phyloP scores from a whole-genome alignment of 192 early-diverging fungal genomes.

The Coemansia sp. region DNA sequence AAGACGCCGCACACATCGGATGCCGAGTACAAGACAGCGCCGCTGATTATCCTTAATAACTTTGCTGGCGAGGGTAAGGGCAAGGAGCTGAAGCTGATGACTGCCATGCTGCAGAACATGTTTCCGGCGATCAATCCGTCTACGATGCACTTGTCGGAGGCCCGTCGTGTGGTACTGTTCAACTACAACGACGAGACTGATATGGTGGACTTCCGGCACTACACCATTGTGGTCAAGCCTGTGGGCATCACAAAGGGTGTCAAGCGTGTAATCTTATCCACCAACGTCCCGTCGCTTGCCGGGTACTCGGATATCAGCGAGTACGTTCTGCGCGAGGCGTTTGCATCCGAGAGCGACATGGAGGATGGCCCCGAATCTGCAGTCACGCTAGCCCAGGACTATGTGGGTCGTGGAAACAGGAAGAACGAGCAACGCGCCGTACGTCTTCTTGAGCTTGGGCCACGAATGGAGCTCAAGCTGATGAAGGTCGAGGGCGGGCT shows the following conservation, averaged over 20 bases:
- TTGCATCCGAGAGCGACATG: slow-evolving; percentile 87
- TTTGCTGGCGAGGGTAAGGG: slow-evolving; percentile 43
- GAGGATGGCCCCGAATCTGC: slow-evolving; percentile 89
- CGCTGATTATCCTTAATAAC: slow-evolving; percentile 67
- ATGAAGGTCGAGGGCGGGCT: slow-evolving; percentile 89
- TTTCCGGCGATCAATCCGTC: slow-evolving; percentile 95
- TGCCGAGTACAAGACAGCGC: slow-evolving; percentile 74
- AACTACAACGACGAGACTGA: slow-evolving; percentile 85
- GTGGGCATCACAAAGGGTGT: slow-evolving; percentile 91
- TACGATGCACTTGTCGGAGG: slow-evolving; percentile 90
- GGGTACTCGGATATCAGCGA: slow-evolving; percentile 90
- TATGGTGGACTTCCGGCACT: slow-evolving; percentile 93
- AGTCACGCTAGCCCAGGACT: slow-evolving; percentile 82
- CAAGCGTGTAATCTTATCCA: slow-evolving; percentile 75
- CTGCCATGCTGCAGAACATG: slow-evolving; percentile 95
- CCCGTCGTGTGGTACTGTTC: slow-evolving; percentile 88
- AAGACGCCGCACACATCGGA: slow-evolving; percentile 75
- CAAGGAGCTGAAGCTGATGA: slow-evolving; percentile 81
- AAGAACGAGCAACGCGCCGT: slow-evolving; percentile 83
- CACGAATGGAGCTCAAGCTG: slow-evolving; percentile 82
- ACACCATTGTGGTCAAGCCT: slow-evolving; percentile 81
- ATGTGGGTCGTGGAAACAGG: slow-evolving; percentile 72
- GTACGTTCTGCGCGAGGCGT: slow-evolving; percentile 82
- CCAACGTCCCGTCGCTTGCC: slow-evolving; percentile 74
- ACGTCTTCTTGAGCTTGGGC: slow-evolving; percentile 85